Evolutionary conservation across 768 basidiomycete species (phyloP).

Genomic region (Pulveroboletus sp.): DNA sequence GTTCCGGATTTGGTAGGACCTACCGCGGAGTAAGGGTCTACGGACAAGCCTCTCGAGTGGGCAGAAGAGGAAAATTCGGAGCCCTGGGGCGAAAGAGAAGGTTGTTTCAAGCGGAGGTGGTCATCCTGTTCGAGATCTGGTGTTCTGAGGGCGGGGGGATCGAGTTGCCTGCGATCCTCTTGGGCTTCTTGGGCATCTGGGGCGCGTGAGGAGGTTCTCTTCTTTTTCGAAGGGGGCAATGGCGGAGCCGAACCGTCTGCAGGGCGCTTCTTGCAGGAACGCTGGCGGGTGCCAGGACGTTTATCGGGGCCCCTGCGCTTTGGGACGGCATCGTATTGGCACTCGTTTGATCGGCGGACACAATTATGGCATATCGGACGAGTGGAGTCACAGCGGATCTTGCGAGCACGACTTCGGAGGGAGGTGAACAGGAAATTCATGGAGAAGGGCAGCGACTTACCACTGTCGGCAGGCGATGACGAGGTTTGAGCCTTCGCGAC

Average conservation of each 20-base stretch:
- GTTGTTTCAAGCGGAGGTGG: conserved; percentile 25
- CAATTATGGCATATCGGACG: conserved; percentile 82
- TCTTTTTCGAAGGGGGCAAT: conserved; percentile 52
- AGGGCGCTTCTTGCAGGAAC: conserved; percentile 80
- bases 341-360: conserved; percentile 68
- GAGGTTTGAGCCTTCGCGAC: conserved; percentile 59
- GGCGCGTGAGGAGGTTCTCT: conserved; percentile 35
- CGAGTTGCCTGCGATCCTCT: conserved; percentile 27
- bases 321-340: conserved; percentile 76
- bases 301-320: conserved; percentile 86
- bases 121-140: conserved; percentile 25
- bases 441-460: conserved; percentile 43
- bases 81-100: conserved; percentile 31
- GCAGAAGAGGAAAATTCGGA: conserved; percentile 30
- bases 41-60: conserved; percentile 24
- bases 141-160: conserved; percentile 24
- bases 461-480: conserved; percentile 86
- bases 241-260: conserved; percentile 49
- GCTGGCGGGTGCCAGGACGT: conserved; percentile 76
- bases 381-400: conserved; percentile 83
- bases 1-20: conserved; percentile 7
- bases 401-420: conserved; percentile 67
- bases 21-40: conserved; percentile 26
- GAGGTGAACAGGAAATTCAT: conserved; percentile 29
- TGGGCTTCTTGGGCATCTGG: conserved; percentile 31